Percentiles rank a stretch among this genome's conserved stretches.
Evolutionary conservation across 257 asterid genomes (phyloP).

Genomic region (Paraleonurus japonicus): DNA sequence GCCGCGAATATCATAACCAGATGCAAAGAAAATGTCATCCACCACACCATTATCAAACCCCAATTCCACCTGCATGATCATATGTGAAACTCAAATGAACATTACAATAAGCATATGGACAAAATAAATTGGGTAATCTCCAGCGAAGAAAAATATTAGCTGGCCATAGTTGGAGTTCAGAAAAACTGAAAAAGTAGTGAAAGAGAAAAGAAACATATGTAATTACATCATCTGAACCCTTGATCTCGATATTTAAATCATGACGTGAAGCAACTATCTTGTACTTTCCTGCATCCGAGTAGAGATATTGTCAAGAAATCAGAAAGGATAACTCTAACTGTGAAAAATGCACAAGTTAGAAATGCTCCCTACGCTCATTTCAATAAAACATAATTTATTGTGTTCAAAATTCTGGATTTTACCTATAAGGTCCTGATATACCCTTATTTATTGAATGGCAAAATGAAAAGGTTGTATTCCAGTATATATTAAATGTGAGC

Average conservation of each 20-base stretch:
- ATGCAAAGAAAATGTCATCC: slow-evolving; percentile 68
- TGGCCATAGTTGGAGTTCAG: slow-evolving; percentile 13
- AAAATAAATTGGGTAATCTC: neutral
- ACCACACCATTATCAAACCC: slow-evolving; percentile 67
- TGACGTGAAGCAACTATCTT: slow-evolving; percentile 65
- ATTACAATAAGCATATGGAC: neutral
- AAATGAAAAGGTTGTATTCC: too few species aligned
- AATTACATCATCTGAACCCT: slow-evolving; percentile 77
- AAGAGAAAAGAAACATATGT: slow-evolving; percentile 22
- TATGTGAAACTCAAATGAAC: slow-evolving; percentile 12
- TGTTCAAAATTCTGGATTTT: too few species aligned
- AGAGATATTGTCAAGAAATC: slow-evolving; percentile 24
- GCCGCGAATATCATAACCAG: slow-evolving; percentile 87
- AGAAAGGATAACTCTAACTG: slow-evolving; percentile 14
- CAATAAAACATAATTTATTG: too few species aligned
- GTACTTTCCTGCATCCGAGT: slow-evolving; percentile 65
- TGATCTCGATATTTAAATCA: slow-evolving; percentile 69
- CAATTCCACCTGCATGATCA: slow-evolving; percentile 67
- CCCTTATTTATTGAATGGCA: too few species aligned
- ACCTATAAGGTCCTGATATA: too few species aligned
- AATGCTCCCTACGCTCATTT: neutral
- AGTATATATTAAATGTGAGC: too few species aligned
- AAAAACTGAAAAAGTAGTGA: slow-evolving; percentile 5
- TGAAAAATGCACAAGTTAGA: neutral
- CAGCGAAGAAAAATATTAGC: neutral